Percentiles rank a stretch among this genome's conserved stretches.
phyloP scores from a whole-genome alignment of 2,329 filamentous ascomycete genomes.

The Nothophoma quercina region DNA sequence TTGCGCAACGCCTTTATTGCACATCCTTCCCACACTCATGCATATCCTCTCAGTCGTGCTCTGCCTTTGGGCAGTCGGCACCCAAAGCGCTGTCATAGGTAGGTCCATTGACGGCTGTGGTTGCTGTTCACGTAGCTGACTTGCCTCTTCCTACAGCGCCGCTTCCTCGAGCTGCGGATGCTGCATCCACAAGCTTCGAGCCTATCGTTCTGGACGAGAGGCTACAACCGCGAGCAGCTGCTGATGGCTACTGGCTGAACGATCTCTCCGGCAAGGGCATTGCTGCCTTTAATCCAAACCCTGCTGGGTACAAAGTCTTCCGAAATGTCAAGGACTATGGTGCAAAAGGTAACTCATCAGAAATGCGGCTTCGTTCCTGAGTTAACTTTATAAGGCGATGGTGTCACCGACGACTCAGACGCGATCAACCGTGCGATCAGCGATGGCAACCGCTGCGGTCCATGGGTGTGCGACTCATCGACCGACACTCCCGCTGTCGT shows the following conservation, averaged over 20 bases:
- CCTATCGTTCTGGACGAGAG: constrained; percentile 7
- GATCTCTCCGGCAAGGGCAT: constrained; percentile 54
- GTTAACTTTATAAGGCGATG: constrained; percentile 42
- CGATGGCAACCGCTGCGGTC: constrained; percentile 53
- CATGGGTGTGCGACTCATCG: constrained; percentile 53
- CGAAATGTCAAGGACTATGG: constrained; percentile 57
- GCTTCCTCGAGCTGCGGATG: constrained; percentile 8
- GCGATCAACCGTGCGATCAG: constrained; percentile 62
- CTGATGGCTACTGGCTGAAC: constrained; percentile 52
- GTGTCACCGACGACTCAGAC: constrained; percentile 57
- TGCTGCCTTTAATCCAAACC: constrained; percentile 50
- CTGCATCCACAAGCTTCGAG: background rate
- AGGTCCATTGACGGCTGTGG: background rate
- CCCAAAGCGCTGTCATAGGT: constrained; percentile 27
- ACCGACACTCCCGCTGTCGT: constrained; percentile 64
- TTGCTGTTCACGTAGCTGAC: constrained; percentile 16
- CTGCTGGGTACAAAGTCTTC: constrained; percentile 52
- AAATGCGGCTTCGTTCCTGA: too few species aligned
- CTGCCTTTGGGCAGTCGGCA: constrained; percentile 40
- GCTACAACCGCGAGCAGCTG: constrained; percentile 7
- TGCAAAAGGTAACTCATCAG: constrained; percentile 52
- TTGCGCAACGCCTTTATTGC: background rate
- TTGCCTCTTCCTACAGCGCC: constrained; percentile 16
- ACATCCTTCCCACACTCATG: constrained; percentile 25
- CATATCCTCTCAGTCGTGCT: constrained; percentile 32